Evolutionary conservation across 768 basidiomycete genomes (phyloP).

Genomic region (Boletus pseudopeckii): DNA sequence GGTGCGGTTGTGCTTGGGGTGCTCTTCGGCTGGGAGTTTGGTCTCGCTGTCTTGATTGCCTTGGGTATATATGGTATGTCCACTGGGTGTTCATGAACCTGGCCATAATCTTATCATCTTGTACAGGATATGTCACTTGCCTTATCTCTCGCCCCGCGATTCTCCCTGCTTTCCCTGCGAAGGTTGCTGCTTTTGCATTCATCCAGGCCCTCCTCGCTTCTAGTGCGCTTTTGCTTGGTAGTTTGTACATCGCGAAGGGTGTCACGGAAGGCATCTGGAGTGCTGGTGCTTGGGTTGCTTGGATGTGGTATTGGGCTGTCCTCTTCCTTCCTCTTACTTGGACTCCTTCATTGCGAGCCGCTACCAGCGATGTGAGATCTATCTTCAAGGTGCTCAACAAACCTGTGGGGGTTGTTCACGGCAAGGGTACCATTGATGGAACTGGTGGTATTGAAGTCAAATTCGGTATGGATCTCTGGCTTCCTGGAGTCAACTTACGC

Average conservation of each 20-base stretch:
- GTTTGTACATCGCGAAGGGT: conserved; percentile 26
- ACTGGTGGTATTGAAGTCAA: conserved; percentile 78
- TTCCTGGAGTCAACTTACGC: neutral
- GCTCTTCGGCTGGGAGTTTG: conserved; percentile 63
- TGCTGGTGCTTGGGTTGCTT: conserved; percentile 26
- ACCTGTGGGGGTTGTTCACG: conserved; percentile 81
- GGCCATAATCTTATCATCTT: neutral
- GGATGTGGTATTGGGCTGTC: conserved; percentile 31
- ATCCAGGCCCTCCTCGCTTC: conserved; percentile 83
- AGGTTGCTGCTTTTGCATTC: conserved; percentile 14
- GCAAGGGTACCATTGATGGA: conserved; percentile 68
- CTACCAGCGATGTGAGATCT: conserved; percentile 74
- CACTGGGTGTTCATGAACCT: neutral
- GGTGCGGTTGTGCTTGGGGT: conserved; percentile 66
- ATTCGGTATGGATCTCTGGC: conserved; percentile 56
- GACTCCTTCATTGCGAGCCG: conserved; percentile 55
- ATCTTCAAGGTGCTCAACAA: conserved; percentile 79
- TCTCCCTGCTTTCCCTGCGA: conserved; percentile 6
- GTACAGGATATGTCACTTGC: conserved; percentile 17
- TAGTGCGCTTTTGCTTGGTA: conserved; percentile 74
- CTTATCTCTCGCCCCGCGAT: conserved; percentile 9
- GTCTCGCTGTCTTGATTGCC: conserved; percentile 64
- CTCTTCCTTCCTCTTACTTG: conserved; percentile 35
- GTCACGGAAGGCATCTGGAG: conserved; percentile 30
- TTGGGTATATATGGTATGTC: conserved; percentile 71